Conservation (phyloP, 192 early-diverging fungal genomes). For the Geosiphon pyriformis region DNA sequence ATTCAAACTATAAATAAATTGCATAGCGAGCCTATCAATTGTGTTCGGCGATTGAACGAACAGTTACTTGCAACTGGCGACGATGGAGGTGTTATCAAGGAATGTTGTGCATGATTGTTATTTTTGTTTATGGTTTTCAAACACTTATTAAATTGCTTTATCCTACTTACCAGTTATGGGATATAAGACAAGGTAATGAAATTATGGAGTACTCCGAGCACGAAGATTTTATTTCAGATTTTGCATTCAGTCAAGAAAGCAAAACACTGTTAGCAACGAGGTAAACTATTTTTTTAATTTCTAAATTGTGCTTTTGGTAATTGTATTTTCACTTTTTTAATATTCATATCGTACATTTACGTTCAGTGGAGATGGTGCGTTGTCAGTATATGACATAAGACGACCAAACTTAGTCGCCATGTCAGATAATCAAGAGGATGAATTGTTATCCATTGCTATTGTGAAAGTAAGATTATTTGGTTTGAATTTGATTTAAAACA, state of each 20-base stretch:
- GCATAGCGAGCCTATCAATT: conserved; percentile 71
- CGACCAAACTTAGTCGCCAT: conserved; percentile 78
- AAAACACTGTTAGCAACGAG: conserved; percentile 75
- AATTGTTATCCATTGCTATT: conserved; percentile 76
- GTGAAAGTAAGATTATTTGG: conserved; percentile 46
- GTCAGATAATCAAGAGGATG: conserved; percentile 94
- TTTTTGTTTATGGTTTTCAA: conserved; percentile 6
- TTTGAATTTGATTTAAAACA: no score
- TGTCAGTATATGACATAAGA: conserved; percentile 88
- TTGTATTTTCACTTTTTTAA: no score
- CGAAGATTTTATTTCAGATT: conserved; percentile 88
- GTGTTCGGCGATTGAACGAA: conserved; percentile 65
- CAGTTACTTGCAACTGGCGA: conserved; percentile 87
- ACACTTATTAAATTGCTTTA: not conserved
- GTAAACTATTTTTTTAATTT: conserved; percentile 23
- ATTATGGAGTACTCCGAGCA: conserved; percentile 79
- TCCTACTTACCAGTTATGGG: conserved; percentile 69
- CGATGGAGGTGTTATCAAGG: conserved; percentile 83
- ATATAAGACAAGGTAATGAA: conserved; percentile 69
- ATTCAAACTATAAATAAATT: not conserved
- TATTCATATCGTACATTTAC: not conserved
- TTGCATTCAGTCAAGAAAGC: conserved; percentile 63
- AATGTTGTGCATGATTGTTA: no score
- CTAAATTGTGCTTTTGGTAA: no score
- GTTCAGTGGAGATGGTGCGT: conserved; percentile 79